Conservation (phyloP, 1,284 basidiomycete species). For the Heliocybe sulcata region DNA sequence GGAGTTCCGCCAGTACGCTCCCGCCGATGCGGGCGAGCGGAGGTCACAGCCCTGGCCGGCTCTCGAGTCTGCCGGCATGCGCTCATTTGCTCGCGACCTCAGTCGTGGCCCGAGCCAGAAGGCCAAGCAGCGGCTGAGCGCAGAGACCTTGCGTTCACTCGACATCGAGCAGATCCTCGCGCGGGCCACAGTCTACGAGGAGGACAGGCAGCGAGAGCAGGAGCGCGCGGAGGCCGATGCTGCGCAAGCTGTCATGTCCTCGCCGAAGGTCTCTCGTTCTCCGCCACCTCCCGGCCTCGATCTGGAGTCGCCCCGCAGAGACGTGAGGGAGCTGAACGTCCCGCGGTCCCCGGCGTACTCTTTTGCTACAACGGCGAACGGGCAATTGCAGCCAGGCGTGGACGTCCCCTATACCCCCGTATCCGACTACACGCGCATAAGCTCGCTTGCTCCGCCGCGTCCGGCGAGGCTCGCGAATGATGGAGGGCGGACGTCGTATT, state of each 20-base stretch:
- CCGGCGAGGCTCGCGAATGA: neutral
- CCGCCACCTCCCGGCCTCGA: neutral
- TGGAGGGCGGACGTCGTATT: neutral
- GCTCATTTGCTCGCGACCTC: constrained; percentile 4
- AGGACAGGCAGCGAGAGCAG: neutral
- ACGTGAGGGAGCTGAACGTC: neutral
- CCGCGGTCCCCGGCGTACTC: neutral
- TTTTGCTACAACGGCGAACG: neutral
- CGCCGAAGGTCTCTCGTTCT: neutral
- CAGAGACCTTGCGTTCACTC: constrained; percentile 23
- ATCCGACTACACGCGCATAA: neutral
- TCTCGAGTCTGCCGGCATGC: neutral
- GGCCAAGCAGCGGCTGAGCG: neutral
- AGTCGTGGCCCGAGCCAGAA: neutral
- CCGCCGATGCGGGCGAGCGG: neutral
- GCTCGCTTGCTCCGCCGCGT: neutral
- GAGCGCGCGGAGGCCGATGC: neutral
- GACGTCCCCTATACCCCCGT: neutral
- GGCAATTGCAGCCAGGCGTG: neutral
- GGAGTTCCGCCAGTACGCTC: neutral
- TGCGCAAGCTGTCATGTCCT: neutral
- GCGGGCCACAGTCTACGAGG: constrained; percentile 30
- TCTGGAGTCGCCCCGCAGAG: neutral
- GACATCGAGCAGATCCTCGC: constrained; percentile 51
- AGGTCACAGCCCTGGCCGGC: neutral